Conservation (phyloP, 1,284 basidiomycete species). For the Paramarasmius palmivorus region DNA sequence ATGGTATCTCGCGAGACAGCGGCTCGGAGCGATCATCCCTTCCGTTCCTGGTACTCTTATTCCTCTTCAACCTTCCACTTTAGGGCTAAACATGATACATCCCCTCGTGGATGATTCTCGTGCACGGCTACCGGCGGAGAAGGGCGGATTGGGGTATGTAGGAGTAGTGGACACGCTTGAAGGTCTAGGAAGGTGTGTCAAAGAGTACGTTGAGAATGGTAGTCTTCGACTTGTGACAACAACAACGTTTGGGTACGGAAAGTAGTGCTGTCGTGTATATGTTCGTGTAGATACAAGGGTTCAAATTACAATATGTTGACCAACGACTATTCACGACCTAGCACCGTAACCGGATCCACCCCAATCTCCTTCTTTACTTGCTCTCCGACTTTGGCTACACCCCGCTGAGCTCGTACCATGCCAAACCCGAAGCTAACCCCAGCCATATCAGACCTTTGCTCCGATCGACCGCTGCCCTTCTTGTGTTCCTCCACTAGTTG, state of each 20-base stretch:
- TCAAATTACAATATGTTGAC: too few relatives aligned
- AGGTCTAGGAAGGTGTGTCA: conserved; percentile 17
- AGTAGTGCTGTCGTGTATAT: too few relatives aligned
- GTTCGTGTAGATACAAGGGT: too few relatives aligned
- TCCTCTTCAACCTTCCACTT: conserved; percentile 54
- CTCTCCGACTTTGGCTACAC: conserved; percentile 33
- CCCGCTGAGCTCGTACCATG: conserved; percentile 34
- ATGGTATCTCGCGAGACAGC: conserved; percentile 37
- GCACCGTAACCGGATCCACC: conserved; percentile 17
- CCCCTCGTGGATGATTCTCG: conserved; percentile 53
- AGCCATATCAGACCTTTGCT: conserved; percentile 31
- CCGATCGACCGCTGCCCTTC: conserved; percentile 27
- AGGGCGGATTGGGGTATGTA: conserved; percentile 53
- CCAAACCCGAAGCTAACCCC: conserved; percentile 40
- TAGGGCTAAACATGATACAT: conserved; percentile 44
- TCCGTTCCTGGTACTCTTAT: conserved; percentile 38
- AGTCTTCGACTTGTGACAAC: background rate
- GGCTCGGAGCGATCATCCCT: conserved; percentile 32
- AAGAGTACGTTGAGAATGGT: conserved; percentile 1
- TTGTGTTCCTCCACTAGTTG: conserved; percentile 55
- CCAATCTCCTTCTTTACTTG: conserved; percentile 26
- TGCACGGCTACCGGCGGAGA: conserved; percentile 39
- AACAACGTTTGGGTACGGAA: background rate
- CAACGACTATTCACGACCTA: background rate
- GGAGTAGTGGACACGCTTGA: conserved; percentile 41